phyloP scores from a whole-genome alignment of 2,329 filamentous ascomycete genomes.

The Cytospora schulzeri region DNA sequence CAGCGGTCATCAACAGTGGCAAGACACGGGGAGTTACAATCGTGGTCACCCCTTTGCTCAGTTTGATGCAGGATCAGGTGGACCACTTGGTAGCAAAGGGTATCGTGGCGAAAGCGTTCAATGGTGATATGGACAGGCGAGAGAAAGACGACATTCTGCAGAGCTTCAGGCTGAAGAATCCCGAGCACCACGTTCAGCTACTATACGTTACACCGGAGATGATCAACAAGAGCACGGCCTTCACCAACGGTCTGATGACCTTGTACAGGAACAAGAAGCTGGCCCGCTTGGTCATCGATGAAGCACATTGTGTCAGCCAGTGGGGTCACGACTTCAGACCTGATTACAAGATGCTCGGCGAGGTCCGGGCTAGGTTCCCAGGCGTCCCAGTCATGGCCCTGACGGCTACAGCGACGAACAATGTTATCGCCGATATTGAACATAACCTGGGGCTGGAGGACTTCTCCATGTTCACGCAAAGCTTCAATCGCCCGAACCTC shows the following conservation, averaged over 20 bases:
- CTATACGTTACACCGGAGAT: conserved; percentile 98
- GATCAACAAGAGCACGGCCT: conserved; percentile 77
- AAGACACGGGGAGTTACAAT: conserved; percentile 85
- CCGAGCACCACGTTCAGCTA: conserved; percentile 78
- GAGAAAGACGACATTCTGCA: conserved; percentile 69
- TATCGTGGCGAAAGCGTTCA: conserved; percentile 81
- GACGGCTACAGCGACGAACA: conserved; percentile 91
- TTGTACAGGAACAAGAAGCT: conserved; percentile 74
- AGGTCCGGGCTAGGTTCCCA: conserved; percentile 70
- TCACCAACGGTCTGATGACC: conserved; percentile 65
- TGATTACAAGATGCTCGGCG: conserved; percentile 86
- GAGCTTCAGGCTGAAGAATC: conserved; percentile 61
- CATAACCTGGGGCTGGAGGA: conserved; percentile 82
- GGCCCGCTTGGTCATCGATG: conserved; percentile 92
- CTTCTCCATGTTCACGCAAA: conserved; percentile 83
- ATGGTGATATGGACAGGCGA: conserved; percentile 68
- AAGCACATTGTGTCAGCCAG: conserved; percentile 98
- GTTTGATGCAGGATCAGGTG: conserved; percentile 97
- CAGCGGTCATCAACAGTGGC: conserved; percentile 79
- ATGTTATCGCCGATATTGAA: conserved; percentile 89
- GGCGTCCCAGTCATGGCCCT: conserved; percentile 90
- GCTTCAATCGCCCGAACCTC: conserved; percentile 95
- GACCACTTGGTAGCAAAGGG: conserved; percentile 73
- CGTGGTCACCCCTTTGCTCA: conserved; percentile 91
- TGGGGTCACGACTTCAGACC: conserved; percentile 98